Base-by-base conservation (phyloP, 768 basidiomycete species). In the Suillus luteus region DNA sequence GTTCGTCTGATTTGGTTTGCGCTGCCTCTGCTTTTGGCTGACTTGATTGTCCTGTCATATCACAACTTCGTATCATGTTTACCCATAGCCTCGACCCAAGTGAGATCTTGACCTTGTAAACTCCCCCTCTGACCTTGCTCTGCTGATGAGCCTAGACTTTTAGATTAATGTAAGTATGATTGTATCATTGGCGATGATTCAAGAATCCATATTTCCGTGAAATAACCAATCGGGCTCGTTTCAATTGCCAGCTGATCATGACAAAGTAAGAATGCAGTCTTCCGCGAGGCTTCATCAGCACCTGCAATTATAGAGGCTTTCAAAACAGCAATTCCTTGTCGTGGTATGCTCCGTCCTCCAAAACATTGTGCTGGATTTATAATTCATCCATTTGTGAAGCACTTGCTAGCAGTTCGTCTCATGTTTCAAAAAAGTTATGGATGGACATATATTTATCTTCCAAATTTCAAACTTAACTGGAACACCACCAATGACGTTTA, bases 81-180 rank as follows among this genome's bases (percentile, higher is more conserved):
- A 15, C 88, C 88, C 0, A 85, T 86, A 0, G 85, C 86, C 0
- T 86, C 85, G 11, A 81, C 81, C 5, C 87, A 89, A 76, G 85
- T 85, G 37, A 24, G 37, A 15, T 22, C 2, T 41, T 54, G 62
- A 40, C 24, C 35, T 40, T 14, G 52, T 10, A 7, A 54, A 17
- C 33, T 57, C 15, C 60, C 37, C 63, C 63, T 44, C 19, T 52
- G 17, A 52, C 46, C 46, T 24, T 33, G 4, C 31, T 17, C 10
- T 4, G 44, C n/a, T 46, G 44, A 9, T 12, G 17, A 52, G 17
- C 5, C 27, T 17, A 3, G 19, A 19, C 3, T 8, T 33, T 31
- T 19, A 31, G 14, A 27, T 31, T 49, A 49, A 24, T 51, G 49
- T 51, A 27, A 15, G 49, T 48, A 48, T 24, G 11, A 51, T 27